phyloP scores from a whole-genome alignment of 2,329 filamentous ascomycete species.

The Colletotrichum phormii region DNA sequence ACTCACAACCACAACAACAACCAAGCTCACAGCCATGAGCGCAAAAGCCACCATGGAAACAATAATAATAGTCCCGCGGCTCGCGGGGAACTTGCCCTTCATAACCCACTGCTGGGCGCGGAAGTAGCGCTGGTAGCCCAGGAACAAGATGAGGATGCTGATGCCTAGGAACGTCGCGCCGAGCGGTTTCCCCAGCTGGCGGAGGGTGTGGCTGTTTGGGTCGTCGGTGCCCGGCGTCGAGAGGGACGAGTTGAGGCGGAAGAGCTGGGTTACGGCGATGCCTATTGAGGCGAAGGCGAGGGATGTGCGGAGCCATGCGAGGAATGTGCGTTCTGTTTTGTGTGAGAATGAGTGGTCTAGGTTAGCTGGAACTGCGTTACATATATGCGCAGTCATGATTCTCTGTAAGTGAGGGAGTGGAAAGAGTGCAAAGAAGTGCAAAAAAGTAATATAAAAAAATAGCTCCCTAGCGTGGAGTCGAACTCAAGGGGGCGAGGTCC shows the following conservation, averaged over 20 bases:
- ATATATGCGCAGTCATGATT: background rate
- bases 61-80: constrained; percentile 78
- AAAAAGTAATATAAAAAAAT: too few relatives aligned
- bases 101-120: constrained; percentile 85
- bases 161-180: constrained; percentile 83
- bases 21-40: constrained; percentile 70
- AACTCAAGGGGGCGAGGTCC: background rate
- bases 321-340: constrained; percentile 79
- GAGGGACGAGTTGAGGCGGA: constrained; percentile 81
- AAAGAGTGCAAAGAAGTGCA: background rate
- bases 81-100: constrained; percentile 82
- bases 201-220: constrained; percentile 58
- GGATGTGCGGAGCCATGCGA: constrained; percentile 86
- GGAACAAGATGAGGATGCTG: constrained; percentile 77
- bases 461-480: background rate
- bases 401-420: background rate
- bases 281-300: constrained; percentile 86
- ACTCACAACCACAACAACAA: constrained; percentile 69
- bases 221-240: constrained; percentile 43
- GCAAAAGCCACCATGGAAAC: constrained; percentile 74
- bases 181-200: constrained; percentile 77
- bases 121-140: constrained; percentile 84
- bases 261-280: constrained; percentile 86
- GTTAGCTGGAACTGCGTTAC: background rate
- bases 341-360: too few relatives aligned